Evolutionary conservation across 208 protist genomes (phyloP).

Genomic region (Wallacemonas sp.): DNA sequence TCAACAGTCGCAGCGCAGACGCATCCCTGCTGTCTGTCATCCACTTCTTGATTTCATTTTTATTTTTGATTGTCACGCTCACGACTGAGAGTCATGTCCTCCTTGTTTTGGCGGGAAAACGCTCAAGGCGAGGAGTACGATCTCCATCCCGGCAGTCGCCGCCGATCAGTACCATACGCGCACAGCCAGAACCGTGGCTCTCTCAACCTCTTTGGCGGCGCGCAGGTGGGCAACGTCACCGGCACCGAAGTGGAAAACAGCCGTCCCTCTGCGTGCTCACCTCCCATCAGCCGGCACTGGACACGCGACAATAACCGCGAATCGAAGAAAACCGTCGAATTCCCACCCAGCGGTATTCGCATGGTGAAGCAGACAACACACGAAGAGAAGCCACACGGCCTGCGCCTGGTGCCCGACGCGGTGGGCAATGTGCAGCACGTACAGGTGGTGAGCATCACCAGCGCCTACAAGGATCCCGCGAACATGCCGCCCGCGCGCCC

Average conservation of each 20-base stretch:
- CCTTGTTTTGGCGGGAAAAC: slow-evolving; percentile 3
- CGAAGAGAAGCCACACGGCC: slow-evolving; percentile 52
- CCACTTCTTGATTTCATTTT: not conserved
- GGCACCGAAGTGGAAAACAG: not conserved
- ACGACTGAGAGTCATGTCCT: not conserved
- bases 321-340: slow-evolving; percentile 61
- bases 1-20: too few species aligned
- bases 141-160: slow-evolving; percentile 1
- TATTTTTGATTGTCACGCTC: not conserved
- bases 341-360: slow-evolving; percentile 40
- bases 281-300: not conserved
- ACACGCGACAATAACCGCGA: slow-evolving; percentile 37
- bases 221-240: too few species aligned
- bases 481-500: slow-evolving; percentile 39
- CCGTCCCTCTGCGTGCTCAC: not conserved
- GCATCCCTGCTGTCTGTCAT: too few species aligned
- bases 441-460: slow-evolving; percentile 78
- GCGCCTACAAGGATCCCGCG: slow-evolving; percentile 61
- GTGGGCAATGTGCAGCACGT: slow-evolving; percentile 49
- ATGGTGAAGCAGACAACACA: slow-evolving; percentile 28
- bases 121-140: slow-evolving; percentile 5
- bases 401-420: slow-evolving; percentile 38
- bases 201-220: slow-evolving; percentile 35
- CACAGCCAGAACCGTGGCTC: slow-evolving; percentile 17
- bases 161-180: not conserved